These are phyloP conservation scores for Pleurotus djamor DNA, from an alignment of 768 basidiomycete species.

Conservation along the genomic window DNA sequence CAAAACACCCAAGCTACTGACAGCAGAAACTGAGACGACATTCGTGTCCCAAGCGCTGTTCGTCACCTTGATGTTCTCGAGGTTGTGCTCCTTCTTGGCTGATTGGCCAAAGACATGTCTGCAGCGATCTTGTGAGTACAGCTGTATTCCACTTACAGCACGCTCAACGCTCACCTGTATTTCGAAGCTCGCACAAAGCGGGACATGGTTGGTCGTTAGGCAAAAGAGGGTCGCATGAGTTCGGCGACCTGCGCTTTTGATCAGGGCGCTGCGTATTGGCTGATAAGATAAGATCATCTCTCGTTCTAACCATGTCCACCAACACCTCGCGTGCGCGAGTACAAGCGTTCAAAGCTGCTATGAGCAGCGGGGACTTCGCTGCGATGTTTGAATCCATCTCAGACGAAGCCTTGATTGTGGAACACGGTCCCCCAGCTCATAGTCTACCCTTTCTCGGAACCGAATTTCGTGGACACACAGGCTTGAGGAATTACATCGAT, in stretches of 20 bases:
- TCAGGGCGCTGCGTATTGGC: neutral
- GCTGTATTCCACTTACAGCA: slow-evolving; percentile 5
- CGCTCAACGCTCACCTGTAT: slow-evolving; percentile 59
- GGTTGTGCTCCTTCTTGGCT: slow-evolving; percentile 78
- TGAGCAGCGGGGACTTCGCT: neutral
- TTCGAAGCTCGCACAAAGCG: slow-evolving; percentile 86
- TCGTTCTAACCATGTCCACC: neutral
- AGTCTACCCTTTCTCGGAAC: slow-evolving; percentile 2
- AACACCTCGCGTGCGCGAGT: neutral
- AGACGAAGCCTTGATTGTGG: neutral
- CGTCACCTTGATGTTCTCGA: slow-evolving; percentile 85
- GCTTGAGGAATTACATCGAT: neutral
- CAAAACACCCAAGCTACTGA: slow-evolving; percentile 33
- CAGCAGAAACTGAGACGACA: slow-evolving; percentile 80
- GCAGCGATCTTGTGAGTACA: slow-evolving; percentile 6
- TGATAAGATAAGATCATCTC: neutral
- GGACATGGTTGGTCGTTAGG: slow-evolving; percentile 50
- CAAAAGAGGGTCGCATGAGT: neutral
- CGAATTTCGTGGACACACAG: neutral
- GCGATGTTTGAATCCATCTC: neutral
- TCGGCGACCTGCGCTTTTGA: neutral
- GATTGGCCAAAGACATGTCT: slow-evolving; percentile 93
- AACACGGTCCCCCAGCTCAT: neutral
- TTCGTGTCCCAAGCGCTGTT: slow-evolving; percentile 97
- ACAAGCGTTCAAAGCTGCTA: neutral